phyloP scores from a whole-genome alignment of 768 basidiomycete species.

The Suillus sp. region DNA sequence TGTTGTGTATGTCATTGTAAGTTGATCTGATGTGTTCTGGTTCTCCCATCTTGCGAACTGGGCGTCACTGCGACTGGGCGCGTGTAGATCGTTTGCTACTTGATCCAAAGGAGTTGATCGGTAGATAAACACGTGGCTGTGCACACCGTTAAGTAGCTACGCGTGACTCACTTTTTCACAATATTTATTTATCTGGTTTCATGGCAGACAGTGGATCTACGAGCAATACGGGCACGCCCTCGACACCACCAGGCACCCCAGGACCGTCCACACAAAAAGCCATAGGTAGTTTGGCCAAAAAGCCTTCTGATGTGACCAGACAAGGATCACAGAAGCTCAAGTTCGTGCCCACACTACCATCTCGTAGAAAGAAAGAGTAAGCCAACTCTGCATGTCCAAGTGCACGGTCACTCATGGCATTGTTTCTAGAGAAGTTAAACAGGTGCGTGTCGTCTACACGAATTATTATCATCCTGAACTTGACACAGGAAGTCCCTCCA shows the following conservation, averaged over 20 bases:
- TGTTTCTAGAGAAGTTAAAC: slow-evolving; percentile 58
- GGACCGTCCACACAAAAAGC: slow-evolving; percentile 52
- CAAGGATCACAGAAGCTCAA: slow-evolving; percentile 77
- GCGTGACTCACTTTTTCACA: slow-evolving; percentile 15
- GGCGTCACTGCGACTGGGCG: background rate
- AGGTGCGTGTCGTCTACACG: slow-evolving; percentile 44
- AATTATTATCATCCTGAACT: slow-evolving; percentile 11
- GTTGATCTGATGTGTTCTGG: slow-evolving; percentile 71
- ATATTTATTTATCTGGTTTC: slow-evolving; percentile 11
- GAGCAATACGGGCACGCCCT: slow-evolving; percentile 3
- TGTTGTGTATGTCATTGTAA: slow-evolving; percentile 92
- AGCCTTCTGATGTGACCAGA: slow-evolving; percentile 67
- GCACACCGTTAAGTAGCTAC: background rate
- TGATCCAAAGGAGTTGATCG: background rate
- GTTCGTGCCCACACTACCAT: slow-evolving; percentile 75
- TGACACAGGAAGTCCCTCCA: slow-evolving; percentile 49
- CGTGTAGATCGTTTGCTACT: slow-evolving; percentile 1
- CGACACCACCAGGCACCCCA: slow-evolving; percentile 14
- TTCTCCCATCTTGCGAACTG: slow-evolving; percentile 32
- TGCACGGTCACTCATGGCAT: slow-evolving; percentile 20
- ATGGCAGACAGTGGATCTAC: slow-evolving; percentile 13
- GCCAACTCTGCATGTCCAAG: slow-evolving; percentile 1
- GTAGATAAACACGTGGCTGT: slow-evolving; percentile 3
- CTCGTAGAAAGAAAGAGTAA: slow-evolving; percentile 78
- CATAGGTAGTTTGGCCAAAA: slow-evolving; percentile 76